Percentiles rank a stretch among this genome's conserved stretches.
These are phyloP conservation scores for Zygoascus hellenicus DNA, from an alignment of 1,139 yeast species.

Conservation along the genomic window DNA sequence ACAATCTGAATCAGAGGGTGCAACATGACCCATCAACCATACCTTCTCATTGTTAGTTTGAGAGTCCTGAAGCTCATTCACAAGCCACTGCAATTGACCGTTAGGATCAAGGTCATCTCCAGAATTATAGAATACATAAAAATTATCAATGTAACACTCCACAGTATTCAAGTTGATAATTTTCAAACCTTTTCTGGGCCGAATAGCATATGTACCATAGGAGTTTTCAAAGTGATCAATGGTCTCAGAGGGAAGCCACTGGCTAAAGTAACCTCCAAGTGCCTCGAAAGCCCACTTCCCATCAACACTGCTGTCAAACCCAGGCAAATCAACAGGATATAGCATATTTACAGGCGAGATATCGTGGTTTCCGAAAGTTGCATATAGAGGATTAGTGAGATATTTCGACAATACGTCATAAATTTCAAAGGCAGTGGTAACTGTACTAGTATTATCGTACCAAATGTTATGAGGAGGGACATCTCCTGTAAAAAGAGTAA, in stretches of 20 bases:
- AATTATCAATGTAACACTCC: slow-evolving; percentile 5
- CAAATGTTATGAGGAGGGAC: slow-evolving; percentile 7
- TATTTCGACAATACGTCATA: slow-evolving; percentile 7
- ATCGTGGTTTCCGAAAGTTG: slow-evolving; percentile 9
- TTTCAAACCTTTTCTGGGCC: slow-evolving; percentile 4
- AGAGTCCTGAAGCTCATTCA: slow-evolving; percentile 5
- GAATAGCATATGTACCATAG: slow-evolving; percentile 3
- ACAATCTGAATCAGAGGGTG: slow-evolving; percentile 5
- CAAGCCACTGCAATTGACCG: slow-evolving; percentile 8
- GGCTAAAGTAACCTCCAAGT: not conserved
- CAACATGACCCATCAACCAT: slow-evolving; percentile 8
- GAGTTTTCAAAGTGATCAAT: slow-evolving; percentile 2
- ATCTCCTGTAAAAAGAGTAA: slow-evolving; percentile 7
- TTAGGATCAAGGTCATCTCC: slow-evolving; percentile 5
- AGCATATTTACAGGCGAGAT: slow-evolving; percentile 6
- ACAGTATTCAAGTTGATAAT: slow-evolving; percentile 8
- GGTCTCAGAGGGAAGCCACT: slow-evolving; percentile 4
- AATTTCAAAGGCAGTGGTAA: slow-evolving; percentile 7
- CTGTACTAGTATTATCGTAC: slow-evolving; percentile 5
- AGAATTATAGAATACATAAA: slow-evolving; percentile 4
- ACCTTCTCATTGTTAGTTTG: slow-evolving; percentile 1
- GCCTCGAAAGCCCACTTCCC: slow-evolving; percentile 7
- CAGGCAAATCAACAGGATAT: not conserved
- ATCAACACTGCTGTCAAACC: not conserved
- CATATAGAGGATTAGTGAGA: slow-evolving; percentile 8